Evolutionary conservation across 2,329 filamentous ascomycete species (phyloP).

Genomic region (Clonostachys rhizophaga): DNA sequence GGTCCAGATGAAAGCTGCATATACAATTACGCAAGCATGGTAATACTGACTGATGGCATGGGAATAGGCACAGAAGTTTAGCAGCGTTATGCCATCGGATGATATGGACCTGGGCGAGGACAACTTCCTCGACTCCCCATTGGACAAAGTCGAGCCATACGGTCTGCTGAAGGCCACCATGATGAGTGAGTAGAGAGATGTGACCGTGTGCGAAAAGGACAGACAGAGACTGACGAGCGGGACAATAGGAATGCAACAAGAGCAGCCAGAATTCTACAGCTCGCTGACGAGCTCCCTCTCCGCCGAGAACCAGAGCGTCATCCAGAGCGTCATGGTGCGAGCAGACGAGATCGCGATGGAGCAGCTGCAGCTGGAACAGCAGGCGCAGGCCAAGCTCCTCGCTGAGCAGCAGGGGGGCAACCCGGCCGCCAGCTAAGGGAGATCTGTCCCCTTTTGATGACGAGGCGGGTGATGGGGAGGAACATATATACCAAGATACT

Average conservation of each 20-base stretch:
- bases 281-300: conserved; percentile 74
- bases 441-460: too few relatives aligned
- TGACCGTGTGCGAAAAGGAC: neutral
- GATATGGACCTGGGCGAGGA: conserved; percentile 92
- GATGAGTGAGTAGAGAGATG: conserved; percentile 59
- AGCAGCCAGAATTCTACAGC: conserved; percentile 85
- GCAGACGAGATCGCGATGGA: conserved; percentile 33
- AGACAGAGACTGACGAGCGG: neutral
- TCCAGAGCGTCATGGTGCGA: conserved; percentile 73
- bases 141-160: conserved; percentile 95
- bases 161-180: conserved; percentile 79
- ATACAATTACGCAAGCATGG: neutral
- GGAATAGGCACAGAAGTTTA: conserved; percentile 76
- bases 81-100: conserved; percentile 56
- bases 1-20: conserved; percentile 12
- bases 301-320: conserved; percentile 73
- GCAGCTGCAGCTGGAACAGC: neutral
- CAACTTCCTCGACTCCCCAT: conserved; percentile 85
- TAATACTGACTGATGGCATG: conserved; percentile 10
- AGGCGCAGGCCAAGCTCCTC: neutral
- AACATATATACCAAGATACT: too few relatives aligned
- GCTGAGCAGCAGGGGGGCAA: neutral
- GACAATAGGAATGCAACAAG: conserved; percentile 72
- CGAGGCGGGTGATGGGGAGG: too few relatives aligned
- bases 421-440: too few relatives aligned